Base-by-base conservation (phyloP, 2,329 filamentous ascomycete genomes). In the Fonsecaea multimorphosa region DNA sequence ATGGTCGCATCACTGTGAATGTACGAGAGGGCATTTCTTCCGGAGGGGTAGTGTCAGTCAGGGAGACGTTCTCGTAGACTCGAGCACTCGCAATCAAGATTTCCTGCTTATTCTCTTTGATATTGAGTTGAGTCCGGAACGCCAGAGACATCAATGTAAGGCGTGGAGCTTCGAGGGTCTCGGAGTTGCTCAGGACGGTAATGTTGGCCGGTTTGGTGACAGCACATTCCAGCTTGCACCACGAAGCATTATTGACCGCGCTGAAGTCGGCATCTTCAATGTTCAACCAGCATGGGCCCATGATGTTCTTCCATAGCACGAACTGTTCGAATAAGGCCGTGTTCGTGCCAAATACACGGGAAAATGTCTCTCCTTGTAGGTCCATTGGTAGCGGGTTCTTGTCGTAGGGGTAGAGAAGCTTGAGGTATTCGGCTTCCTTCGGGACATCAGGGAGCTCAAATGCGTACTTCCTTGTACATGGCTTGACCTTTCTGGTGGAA, bases 251-350 rank as follows among this genome's bases (percentile, higher is more conserved):
- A 78, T 92, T 94, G 71, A 98, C 84, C 5, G 90, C 84, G 19
- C 86, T 85, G 75, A 96, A 97, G 76, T 97, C 89, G 32, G 91
- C 91, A 71, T 91, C 89, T 70, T 93, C 86, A 62, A 99, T 95
- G 75, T 90, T 93, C 53, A 99, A 85, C 95, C 95, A 99, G 77
- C 95, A 98, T 32, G 95, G 95, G 1, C 95, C 95, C 94, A 97
- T 99, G 72, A 99, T 91, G 75, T 97, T 96, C 81, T 97, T 98
- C 91, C 93, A 97, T 4, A 99, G 84, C 22, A 99, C 95, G 75
- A 99, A 99, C 73, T 99, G 95, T 78, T 99, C 95, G 73, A 99
- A 99, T 0, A 99, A 84, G 0, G 92, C 88, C 0, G 95, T 99
- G 77, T 95, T 97, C 63, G 91, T 90, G 31, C 96, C 95, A 72